These are phyloP conservation scores for Huiozyma sinensis DNA, from an alignment of 805 yeast species.

Conservation along the genomic window DNA sequence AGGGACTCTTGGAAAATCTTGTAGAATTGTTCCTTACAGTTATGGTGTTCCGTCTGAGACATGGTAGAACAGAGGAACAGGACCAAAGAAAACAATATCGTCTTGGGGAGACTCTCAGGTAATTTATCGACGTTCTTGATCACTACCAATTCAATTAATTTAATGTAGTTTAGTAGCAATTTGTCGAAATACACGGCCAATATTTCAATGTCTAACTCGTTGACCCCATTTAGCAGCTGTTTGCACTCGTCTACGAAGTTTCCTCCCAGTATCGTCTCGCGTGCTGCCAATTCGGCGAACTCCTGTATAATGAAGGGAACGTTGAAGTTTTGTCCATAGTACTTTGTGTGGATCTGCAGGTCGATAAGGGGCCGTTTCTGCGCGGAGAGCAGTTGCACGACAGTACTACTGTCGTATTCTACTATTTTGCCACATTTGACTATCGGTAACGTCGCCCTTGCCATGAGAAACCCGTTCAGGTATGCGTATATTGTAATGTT, in stretches of 20 bases:
- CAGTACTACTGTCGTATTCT: constrained; percentile 37
- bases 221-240: constrained; percentile 38
- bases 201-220: constrained; percentile 42
- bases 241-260: constrained; percentile 36
- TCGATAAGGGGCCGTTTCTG: constrained; percentile 34
- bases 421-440: constrained; percentile 37
- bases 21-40: constrained; percentile 47
- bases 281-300: constrained; percentile 40
- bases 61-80: constrained; percentile 51
- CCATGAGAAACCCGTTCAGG: constrained; percentile 52
- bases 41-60: constrained; percentile 46
- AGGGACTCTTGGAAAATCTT: constrained; percentile 18
- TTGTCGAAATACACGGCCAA: constrained; percentile 53
- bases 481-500: constrained; percentile 44
- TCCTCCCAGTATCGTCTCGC: neutral
- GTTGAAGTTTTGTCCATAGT: constrained; percentile 59
- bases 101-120: constrained; percentile 19
- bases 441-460: constrained; percentile 44
- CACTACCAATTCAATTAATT: constrained; percentile 26
- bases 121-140: constrained; percentile 6
- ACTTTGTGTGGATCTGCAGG: constrained; percentile 46
- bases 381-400: constrained; percentile 35
- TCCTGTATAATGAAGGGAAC: constrained; percentile 44
- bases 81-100: constrained; percentile 46
- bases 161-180: constrained; percentile 33